Conservation (phyloP, 805 yeast genomes). For the Candida koratica region DNA sequence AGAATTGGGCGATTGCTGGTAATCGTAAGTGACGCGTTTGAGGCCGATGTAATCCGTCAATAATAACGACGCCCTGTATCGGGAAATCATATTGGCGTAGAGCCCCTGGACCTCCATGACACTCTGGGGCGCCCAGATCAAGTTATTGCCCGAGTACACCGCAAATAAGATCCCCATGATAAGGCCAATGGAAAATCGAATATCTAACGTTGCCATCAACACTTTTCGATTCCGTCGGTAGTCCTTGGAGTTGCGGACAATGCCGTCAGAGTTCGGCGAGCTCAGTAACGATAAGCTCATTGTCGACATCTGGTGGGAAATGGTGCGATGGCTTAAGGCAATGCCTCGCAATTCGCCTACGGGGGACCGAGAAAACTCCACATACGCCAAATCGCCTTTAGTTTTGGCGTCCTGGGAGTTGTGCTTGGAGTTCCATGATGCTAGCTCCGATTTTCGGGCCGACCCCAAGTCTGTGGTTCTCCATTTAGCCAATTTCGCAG, state of each 20-base stretch:
- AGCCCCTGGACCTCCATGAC: conserved; percentile 79
- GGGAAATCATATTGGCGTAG: conserved; percentile 75
- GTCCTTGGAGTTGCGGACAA: conserved; percentile 36
- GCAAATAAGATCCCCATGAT: conserved; percentile 77
- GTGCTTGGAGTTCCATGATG: conserved; percentile 20
- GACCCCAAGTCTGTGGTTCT: conserved; percentile 85
- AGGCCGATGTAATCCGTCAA: conserved; percentile 84
- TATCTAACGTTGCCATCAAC: conserved; percentile 45
- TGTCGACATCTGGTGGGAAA: conserved; percentile 82
- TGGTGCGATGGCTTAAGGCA: conserved; percentile 83
- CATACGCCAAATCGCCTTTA: conserved; percentile 71
- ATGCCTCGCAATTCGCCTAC: conserved; percentile 91
- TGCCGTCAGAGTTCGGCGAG: conserved; percentile 55
- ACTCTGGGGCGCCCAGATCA: conserved; percentile 73
- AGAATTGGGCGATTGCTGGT: conserved; percentile 81
- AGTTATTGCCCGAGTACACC: conserved; percentile 77
- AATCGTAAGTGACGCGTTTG: conserved; percentile 87
- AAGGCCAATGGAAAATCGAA: conserved; percentile 69
- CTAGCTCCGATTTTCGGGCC: conserved; percentile 35
- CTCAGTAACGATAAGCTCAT: conserved; percentile 66
- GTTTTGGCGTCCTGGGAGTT: conserved; percentile 13
- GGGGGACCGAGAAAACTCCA: conserved; percentile 87
- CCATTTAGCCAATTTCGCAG: conserved; percentile 69
- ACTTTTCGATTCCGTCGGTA: conserved; percentile 46
- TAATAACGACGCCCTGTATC: conserved; percentile 64